phyloP scores from a whole-genome alignment of 2,329 filamentous ascomycete genomes.

The Ceratocystis ficicola region DNA sequence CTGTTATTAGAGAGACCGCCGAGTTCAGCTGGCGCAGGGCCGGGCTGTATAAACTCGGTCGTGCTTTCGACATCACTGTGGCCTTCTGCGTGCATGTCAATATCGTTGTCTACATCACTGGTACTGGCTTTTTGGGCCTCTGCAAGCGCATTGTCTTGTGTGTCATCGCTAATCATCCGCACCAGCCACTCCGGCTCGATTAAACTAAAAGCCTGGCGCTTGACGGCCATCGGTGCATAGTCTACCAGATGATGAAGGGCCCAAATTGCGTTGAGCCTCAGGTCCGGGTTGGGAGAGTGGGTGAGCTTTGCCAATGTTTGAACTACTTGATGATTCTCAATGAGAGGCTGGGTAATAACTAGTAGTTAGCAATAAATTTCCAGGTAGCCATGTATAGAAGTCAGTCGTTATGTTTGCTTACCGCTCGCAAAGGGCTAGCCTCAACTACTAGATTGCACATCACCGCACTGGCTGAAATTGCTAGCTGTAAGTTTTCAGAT shows the following conservation, averaged over 20 bases:
- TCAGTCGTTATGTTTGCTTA: conserved; percentile 35
- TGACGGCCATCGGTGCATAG: conserved; percentile 49
- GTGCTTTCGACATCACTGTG: conserved; percentile 45
- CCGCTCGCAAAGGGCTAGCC: conserved; percentile 82
- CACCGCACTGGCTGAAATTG: conserved; percentile 72
- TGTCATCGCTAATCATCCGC: conserved; percentile 52
- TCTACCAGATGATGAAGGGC: conserved; percentile 82
- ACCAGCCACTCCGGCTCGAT: conserved; percentile 71
- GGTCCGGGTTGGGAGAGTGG: conserved; percentile 62
- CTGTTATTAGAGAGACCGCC: conserved; percentile 12
- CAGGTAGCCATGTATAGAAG: not conserved
- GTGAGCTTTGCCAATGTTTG: conserved; percentile 72
- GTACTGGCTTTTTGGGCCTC: conserved; percentile 20
- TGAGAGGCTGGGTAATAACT: conserved; percentile 45
- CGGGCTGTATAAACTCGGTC: conserved; percentile 9
- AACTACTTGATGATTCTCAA: conserved; percentile 56
- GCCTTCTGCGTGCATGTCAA: conserved; percentile 44
- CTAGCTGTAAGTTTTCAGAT: conserved; percentile 64
- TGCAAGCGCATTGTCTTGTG: conserved; percentile 36
- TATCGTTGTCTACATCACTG: conserved; percentile 26
- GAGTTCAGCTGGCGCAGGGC: conserved; percentile 12
- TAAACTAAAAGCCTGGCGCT: conserved; percentile 65
- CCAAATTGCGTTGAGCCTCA: conserved; percentile 82
- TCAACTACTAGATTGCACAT: conserved; percentile 78
- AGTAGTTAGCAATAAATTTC: not conserved